phyloP scores from a whole-genome alignment of 163 green algal species.

The Picocystis sp. region DNA sequence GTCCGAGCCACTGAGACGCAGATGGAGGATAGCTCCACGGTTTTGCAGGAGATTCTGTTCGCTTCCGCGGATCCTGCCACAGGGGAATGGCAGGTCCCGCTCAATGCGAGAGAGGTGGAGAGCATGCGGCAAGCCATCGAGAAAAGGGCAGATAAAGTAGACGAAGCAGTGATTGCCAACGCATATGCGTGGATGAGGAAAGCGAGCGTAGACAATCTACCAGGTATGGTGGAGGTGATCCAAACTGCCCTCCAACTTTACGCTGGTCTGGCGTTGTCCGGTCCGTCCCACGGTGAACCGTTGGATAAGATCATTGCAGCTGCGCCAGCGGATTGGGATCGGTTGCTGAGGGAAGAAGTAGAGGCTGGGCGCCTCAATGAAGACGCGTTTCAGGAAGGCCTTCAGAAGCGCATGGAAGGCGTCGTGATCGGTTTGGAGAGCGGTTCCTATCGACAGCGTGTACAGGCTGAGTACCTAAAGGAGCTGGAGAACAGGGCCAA shows the following conservation, averaged over 20 bases:
- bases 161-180: constrained; percentile 75
- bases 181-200: constrained; percentile 76
- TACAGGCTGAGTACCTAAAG: constrained; percentile 57
- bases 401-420: constrained; percentile 69
- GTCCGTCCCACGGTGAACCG: neutral
- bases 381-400: constrained; percentile 19
- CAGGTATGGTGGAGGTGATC: constrained; percentile 42
- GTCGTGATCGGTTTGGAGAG: constrained; percentile 56
- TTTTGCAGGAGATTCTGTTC: constrained; percentile 48
- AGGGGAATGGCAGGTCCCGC: constrained; percentile 70
- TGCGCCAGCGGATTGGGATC: neutral
- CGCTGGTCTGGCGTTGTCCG: constrained; percentile 32
- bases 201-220: constrained; percentile 31
- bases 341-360: neutral
- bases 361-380: neutral
- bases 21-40: constrained; percentile 38
- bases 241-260: constrained; percentile 78
- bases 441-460: constrained; percentile 60
- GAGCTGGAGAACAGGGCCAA: constrained; percentile 41
- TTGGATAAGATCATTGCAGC: constrained; percentile 3
- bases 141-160: constrained; percentile 23
- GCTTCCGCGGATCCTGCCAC: constrained; percentile 50
- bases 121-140: constrained; percentile 30
- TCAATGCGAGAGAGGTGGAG: constrained; percentile 34
- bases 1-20: constrained; percentile 54